These are phyloP conservation scores for Beauveria bassiana DNA, from an alignment of 2,329 filamentous ascomycete genomes.

Conservation along the genomic window DNA sequence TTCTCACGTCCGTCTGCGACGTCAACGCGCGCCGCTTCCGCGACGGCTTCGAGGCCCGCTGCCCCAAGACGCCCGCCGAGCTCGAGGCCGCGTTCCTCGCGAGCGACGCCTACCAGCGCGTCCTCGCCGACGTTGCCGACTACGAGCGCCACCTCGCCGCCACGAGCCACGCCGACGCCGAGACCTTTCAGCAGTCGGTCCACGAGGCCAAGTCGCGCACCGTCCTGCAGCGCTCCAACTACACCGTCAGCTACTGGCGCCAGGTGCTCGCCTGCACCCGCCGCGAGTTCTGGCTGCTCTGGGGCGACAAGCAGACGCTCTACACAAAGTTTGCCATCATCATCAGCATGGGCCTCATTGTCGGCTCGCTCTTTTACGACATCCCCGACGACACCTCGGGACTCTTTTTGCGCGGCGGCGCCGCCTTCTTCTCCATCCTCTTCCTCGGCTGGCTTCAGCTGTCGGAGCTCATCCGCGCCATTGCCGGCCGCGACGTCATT, in stretches of 20 bases:
- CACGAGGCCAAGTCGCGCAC: conserved; percentile 63
- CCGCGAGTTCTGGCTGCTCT: conserved; percentile 70
- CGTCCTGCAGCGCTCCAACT: conserved; percentile 59
- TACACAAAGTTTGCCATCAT: conserved; percentile 77
- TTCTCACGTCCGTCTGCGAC: conserved; percentile 71
- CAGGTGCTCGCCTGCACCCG: conserved; percentile 64
- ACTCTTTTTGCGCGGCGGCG: conserved; percentile 49
- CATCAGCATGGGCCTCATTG: conserved; percentile 63
- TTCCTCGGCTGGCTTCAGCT: conserved; percentile 61
- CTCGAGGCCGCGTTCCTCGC: conserved; percentile 57
- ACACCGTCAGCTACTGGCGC: conserved; percentile 65
- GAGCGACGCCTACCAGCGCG: conserved; percentile 50
- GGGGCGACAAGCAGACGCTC: conserved; percentile 66
- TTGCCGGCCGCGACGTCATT: conserved; percentile 58
- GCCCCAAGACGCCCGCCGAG: conserved; percentile 61
- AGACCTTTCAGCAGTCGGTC: conserved; percentile 59
- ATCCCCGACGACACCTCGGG: conserved; percentile 50
- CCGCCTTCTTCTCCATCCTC: conserved; percentile 41
- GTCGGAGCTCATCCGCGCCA: conserved; percentile 68
- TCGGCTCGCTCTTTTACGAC: conserved; percentile 72
- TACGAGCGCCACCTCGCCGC: conserved; percentile 35
- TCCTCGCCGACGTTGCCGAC: conserved; percentile 50
- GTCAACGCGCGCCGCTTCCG: conserved; percentile 61
- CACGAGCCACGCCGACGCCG: conserved; percentile 53
- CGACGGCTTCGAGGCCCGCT: conserved; percentile 52